Evolutionary conservation across 2,329 filamentous ascomycete species (phyloP).

Genomic region (Apiospora rasikravindrae): DNA sequence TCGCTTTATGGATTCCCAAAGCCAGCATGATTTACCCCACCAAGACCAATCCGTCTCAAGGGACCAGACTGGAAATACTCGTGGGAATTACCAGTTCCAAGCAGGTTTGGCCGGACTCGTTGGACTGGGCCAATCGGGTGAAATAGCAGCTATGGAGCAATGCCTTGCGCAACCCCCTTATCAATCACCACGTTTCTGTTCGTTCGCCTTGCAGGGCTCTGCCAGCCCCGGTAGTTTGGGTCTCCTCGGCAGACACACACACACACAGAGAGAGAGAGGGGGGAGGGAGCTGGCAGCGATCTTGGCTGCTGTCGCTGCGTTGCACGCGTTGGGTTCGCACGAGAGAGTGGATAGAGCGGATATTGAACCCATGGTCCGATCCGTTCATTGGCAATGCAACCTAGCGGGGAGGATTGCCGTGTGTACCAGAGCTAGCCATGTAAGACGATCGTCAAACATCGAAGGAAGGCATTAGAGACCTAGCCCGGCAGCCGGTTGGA

Average conservation of each 20-base stretch:
- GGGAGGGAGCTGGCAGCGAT: neutral
- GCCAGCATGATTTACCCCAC: neutral
- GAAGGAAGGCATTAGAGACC: slow-evolving; percentile 1
- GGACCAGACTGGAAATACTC: neutral
- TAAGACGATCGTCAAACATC: slow-evolving; percentile 3
- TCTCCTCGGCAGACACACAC: too few species aligned
- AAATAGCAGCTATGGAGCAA: neutral
- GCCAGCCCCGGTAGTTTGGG: too few species aligned
- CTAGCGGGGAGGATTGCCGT: neutral
- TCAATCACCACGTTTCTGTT: too few species aligned
- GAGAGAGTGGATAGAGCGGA: neutral
- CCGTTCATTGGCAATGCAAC: neutral
- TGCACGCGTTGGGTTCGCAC: neutral
- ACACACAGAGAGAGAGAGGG: too few species aligned
- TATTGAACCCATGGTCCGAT: neutral
- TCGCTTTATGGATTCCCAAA: neutral
- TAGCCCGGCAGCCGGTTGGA: neutral
- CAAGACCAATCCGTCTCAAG: neutral
- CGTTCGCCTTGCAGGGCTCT: neutral
- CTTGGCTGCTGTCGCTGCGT: neutral
- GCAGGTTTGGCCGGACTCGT: neutral
- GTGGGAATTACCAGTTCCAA: neutral
- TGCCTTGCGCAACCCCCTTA: neutral
- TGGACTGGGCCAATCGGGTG: neutral
- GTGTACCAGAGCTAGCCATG: neutral